These are phyloP conservation scores for Thraustochytrium striatum DNA, from an alignment of 352 stramenopile species.

Conservation along the genomic window DNA sequence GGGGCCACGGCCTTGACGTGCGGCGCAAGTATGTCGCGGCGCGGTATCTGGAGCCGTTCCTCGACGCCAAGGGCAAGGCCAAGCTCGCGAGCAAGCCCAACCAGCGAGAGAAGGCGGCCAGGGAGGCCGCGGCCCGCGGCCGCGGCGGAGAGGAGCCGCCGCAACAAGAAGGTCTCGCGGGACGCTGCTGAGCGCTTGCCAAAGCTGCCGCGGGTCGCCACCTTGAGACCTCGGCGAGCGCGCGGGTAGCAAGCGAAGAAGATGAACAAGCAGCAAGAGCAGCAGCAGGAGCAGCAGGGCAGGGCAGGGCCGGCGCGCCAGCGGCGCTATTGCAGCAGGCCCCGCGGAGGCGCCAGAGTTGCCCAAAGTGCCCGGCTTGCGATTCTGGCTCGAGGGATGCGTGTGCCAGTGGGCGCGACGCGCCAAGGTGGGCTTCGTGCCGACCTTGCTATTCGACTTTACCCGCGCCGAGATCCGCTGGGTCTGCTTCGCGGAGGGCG, in stretches of 20 bases:
- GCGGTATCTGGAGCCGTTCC: too few relatives aligned
- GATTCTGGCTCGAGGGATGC: conserved; percentile 10
- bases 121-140: too few relatives aligned
- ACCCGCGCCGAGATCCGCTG: background rate
- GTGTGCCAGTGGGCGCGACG: background rate
- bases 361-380: background rate
- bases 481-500: conserved; percentile 1
- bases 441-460: conserved; percentile 29
- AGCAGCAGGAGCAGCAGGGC: background rate
- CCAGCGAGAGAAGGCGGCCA: too few relatives aligned
- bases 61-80: too few relatives aligned
- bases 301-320: background rate
- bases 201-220: conserved; percentile 18
- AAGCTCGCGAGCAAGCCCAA: too few relatives aligned
- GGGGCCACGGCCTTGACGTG: too few relatives aligned
- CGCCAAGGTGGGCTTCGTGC: conserved; percentile 10
- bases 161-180: background rate
- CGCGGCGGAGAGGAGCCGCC: background rate
- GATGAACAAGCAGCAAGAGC: background rate
- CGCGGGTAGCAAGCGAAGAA: background rate
- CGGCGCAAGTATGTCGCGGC: too few relatives aligned
- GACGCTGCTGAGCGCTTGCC: background rate
- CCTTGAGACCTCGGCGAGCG: background rate
- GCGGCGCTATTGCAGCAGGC: background rate
- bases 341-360: background rate